Percentiles rank a stretch among this genome's conserved stretches.
Evolutionary conservation across 106 monocot genomes (phyloP).

Genomic region (Platanthera guangdongensis): DNA sequence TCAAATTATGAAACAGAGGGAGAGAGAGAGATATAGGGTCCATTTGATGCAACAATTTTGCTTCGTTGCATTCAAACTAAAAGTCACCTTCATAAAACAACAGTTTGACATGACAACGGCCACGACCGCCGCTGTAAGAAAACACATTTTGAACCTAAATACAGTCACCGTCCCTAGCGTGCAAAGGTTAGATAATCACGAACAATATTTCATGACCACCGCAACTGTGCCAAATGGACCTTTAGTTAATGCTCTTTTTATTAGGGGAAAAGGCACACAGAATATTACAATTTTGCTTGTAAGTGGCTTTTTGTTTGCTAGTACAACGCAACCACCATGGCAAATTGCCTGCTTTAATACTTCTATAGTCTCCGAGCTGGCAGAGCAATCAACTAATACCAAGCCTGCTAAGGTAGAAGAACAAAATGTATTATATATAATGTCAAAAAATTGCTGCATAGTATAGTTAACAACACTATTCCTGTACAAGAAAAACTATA

Average conservation of each 20-base stretch:
- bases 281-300: constrained; percentile 57
- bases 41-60: no score
- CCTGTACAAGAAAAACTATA: neutral
- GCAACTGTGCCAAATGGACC: no score
- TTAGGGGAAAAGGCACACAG: neutral
- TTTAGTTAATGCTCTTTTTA: neutral
- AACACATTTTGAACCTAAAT: no score
- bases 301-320: constrained; percentile 98
- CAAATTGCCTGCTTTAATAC: constrained; percentile 44
- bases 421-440: neutral
- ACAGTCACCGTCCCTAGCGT: no score
- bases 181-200: no score
- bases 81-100: no score
- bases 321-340: constrained; percentile 63
- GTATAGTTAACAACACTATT: neutral
- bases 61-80: no score
- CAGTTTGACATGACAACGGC: no score
- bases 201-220: no score
- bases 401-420: constrained; percentile 39
- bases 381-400: constrained; percentile 81
- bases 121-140: no score
- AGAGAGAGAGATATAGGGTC: no score
- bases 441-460: neutral
- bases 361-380: constrained; percentile 68
- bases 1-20: no score